Conservation (phyloP, 129 eudicot species). For the Tanacetum coccineum region DNA sequence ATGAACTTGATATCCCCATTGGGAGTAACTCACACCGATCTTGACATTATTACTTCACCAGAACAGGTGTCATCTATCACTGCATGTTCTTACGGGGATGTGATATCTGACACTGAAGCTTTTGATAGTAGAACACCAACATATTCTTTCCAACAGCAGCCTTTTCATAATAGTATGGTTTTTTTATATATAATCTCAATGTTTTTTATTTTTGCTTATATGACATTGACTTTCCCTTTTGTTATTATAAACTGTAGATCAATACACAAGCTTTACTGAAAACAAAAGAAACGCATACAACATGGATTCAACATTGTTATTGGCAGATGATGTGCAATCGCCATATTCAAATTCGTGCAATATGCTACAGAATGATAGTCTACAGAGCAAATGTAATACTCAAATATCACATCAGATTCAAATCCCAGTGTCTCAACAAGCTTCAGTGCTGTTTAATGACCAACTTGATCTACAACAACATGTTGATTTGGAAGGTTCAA, state of each 20-base stretch:
- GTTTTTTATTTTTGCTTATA: background rate
- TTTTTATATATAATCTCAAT: background rate
- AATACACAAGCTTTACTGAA: conserved; percentile 26
- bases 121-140: conserved; percentile 34
- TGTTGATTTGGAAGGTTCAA: conserved; percentile 23
- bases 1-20: conserved; percentile 21
- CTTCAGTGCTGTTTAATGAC: conserved; percentile 21
- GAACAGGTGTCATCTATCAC: conserved; percentile 51
- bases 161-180: conserved; percentile 31
- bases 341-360: conserved; percentile 22
- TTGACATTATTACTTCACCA: conserved; percentile 42
- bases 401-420: conserved; percentile 22
- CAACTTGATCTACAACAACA: conserved; percentile 14
- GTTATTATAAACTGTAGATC: conserved; percentile 20
- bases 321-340: conserved; percentile 26
- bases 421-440: conserved; percentile 21
- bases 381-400: conserved; percentile 13
- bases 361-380: conserved; percentile 18
- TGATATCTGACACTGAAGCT: conserved; percentile 37
- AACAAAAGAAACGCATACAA: conserved; percentile 19
- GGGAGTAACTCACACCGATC: conserved; percentile 35
- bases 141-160: conserved; percentile 22
- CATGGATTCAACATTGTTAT: conserved; percentile 19
- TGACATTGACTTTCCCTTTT: background rate
- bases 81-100: conserved; percentile 41